Evolutionary conservation across 257 asterid genomes (phyloP).

Genomic region (Cinchona pubescens): DNA sequence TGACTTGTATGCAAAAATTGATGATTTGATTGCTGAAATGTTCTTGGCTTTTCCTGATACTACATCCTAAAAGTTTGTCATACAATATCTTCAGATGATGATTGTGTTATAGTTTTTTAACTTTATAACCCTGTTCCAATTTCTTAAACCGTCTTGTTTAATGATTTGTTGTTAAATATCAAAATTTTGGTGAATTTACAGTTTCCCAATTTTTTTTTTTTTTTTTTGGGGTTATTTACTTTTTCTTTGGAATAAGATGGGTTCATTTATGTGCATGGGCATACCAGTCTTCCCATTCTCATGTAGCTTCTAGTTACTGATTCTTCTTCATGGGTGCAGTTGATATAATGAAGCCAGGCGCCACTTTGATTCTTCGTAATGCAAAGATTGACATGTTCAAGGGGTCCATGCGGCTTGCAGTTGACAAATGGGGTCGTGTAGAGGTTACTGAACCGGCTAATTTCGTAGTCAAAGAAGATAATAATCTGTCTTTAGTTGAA

Average conservation of each 20-base stretch:
- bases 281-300: neutral
- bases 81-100: neutral
- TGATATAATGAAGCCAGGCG: slow-evolving; percentile 36
- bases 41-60: neutral
- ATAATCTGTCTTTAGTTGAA: slow-evolving; percentile 38
- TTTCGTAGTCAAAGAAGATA: slow-evolving; percentile 34
- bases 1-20: neutral
- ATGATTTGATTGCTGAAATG: neutral
- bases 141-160: neutral
- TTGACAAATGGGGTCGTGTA: slow-evolving; percentile 47
- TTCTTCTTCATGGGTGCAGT: slow-evolving; percentile 21
- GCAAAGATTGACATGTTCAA: slow-evolving; percentile 47
- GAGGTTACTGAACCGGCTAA: slow-evolving; percentile 40
- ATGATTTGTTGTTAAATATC: neutral
- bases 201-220: neutral
- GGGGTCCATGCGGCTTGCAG: slow-evolving; percentile 47
- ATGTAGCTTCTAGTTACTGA: neutral
- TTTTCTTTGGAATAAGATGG: neutral
- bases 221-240: neutral
- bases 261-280: neutral
- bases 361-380: slow-evolving; percentile 37
- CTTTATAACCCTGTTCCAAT: neutral
- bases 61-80: neutral
- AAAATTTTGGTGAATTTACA: neutral
- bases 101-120: neutral